Evolutionary conservation across 768 basidiomycete genomes (phyloP).

Genomic region (Mycena haematopus): DNA sequence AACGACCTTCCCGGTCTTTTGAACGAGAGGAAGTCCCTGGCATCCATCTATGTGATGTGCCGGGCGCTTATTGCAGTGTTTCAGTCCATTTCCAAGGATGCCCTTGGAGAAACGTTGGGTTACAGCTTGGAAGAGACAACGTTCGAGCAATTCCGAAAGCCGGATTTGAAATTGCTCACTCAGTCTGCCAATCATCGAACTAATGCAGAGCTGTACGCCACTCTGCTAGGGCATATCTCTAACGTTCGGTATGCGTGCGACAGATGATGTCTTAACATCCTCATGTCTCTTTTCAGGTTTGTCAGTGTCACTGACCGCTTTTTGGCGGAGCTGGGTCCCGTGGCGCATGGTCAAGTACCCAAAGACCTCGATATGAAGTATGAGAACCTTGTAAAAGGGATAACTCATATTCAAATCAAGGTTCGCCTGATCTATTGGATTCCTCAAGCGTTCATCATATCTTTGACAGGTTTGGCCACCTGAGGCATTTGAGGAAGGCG

Average conservation of each 20-base stretch:
- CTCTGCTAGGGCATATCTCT: constrained; percentile 83
- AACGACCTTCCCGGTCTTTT: constrained; percentile 59
- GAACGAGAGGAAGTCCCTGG: constrained; percentile 78
- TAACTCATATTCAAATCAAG: constrained; percentile 85
- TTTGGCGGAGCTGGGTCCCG: constrained; percentile 75
- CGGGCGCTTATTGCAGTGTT: constrained; percentile 83
- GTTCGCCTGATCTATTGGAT: constrained; percentile 41
- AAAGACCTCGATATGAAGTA: constrained; percentile 84
- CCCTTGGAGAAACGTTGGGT: constrained; percentile 78
- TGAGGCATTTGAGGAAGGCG: constrained; percentile 90
- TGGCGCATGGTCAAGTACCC: constrained; percentile 74
- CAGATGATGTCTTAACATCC: not conserved
- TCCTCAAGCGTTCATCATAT: constrained; percentile 3
- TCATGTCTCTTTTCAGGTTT: constrained; percentile 57
- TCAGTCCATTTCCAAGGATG: constrained; percentile 74
- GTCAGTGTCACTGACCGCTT: constrained; percentile 94
- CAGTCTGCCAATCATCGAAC: constrained; percentile 78
- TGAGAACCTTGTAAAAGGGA: constrained; percentile 83
- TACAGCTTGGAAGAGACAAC: constrained; percentile 86
- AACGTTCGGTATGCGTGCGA: constrained; percentile 67
- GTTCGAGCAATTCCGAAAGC: constrained; percentile 82
- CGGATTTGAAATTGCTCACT: constrained; percentile 68
- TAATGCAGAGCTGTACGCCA: constrained; percentile 84
- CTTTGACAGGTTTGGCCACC: constrained; percentile 84
- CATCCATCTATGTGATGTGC: constrained; percentile 90